Base-by-base conservation (phyloP, 495 filamentous ascomycete species). In the Trichoderma virens region DNA sequence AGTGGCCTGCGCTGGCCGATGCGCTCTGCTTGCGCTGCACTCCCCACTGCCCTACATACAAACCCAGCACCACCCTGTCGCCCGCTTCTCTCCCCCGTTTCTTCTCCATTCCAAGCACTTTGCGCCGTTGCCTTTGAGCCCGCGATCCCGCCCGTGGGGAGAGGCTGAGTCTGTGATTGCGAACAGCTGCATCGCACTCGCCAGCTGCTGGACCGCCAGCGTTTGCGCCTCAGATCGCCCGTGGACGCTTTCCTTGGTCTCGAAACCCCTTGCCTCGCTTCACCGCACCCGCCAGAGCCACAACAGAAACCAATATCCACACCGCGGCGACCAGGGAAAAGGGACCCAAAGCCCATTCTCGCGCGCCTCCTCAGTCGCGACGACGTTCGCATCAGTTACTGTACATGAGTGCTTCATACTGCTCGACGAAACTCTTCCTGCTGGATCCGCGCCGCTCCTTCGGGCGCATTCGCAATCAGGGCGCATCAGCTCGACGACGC, bases 71-170 rank as follows among this genome's bases (percentile, higher is more conserved):
- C 60, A 63, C 67, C 70, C 71, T 67, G 61, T 70, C 68, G 51
- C 64, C 66, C 62, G 62, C 63, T 23, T 65, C 59, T 66, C 64
- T 62, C 64, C 60, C 66, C 65, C 65, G 65, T 35, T 60, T 65
- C 63, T 67, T 60, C 67, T 66, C 51, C 65, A 62, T 70, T 61
- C 68, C 67, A 67, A 66, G 4, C 32, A 4, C 34, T 74, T 74
- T 72, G 65, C 67, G 69, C 70, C 51, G 51, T 30, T 45, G 13
- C 41, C 41, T 56, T 23, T 28, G 51, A 20, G 51, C 51, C 14
- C 18, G 51, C 51, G 51, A 56, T 56, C 51, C 51, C 51, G 25
- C 51, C 51, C 51, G 51, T 56, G 51, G 51, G 51, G 51, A 56
- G 51, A 56, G 23, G 51, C 25, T 16, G 51, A 28, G 7, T 35